Evolutionary conservation across 1,284 basidiomycete species (phyloP), one percentile per base, ranked within the genome.

Genomic region (Rhodotorula sp.): DNA sequence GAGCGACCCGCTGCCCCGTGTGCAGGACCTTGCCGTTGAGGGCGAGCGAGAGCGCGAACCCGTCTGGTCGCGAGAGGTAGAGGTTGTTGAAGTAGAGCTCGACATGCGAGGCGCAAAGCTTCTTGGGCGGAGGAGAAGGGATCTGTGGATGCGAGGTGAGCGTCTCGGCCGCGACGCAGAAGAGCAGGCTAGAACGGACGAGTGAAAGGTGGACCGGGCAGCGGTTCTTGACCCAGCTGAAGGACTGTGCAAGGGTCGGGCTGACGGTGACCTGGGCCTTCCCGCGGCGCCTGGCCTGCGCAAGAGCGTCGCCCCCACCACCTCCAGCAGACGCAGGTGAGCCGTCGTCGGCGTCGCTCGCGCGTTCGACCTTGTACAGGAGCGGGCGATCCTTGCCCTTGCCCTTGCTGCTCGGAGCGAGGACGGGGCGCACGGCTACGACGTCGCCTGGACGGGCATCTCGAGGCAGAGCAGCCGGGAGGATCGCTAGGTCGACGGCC

Each of bases 61-160:
- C 94, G 77, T 96, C 93, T 67, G 91, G 92, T 64, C 94, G 87
- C 79, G 95, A 95, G 12, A 72, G 66, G 69, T 74, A 69, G 64
- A 77, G 70, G 79, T 96, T 93, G 77, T 91, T 90, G 80, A 97
- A 97, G 60, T 88, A 88, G 66, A 97, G 86, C 78, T 97, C 94
- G 64, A 96, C 85, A 79, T 90, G 91, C 74, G 93, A 90, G 3
- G 91, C 91, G 44, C 64, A 65, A 4, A 74, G 10, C 8, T 62
- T 27, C 4, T 55, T 45, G 4, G 74, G 74, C 10, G 72, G 72
- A 2, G 74, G 74, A 1, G 71, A 59, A 5, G 67, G 34, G 48
- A 75, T 59, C 74, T 75, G 68, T 10, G 16, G 21, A n/a, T 23
- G 23, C 16, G 12, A 25, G 13, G 34, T 41, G 44, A 25, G 54